Conservation (phyloP, 2,329 filamentous ascomycete genomes). For the Botrytis pseudocinerea region DNA sequence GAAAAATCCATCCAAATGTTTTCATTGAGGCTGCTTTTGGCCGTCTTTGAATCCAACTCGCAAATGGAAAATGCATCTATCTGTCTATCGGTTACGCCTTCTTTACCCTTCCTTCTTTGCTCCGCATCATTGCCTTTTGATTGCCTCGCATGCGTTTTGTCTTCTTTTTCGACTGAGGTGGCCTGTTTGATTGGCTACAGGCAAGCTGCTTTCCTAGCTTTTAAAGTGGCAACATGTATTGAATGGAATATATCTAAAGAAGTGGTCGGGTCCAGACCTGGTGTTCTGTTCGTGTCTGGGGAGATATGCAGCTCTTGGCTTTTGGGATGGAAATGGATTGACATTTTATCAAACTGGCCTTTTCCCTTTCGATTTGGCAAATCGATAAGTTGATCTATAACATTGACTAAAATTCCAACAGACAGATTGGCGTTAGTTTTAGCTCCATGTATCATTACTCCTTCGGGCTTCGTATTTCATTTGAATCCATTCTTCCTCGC, state of each 20-base stretch:
- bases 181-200: constrained; percentile 4
- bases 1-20: neutral
- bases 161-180: neutral
- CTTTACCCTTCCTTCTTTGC: neutral
- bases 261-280: constrained; percentile 11
- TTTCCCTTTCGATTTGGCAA: neutral
- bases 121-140: neutral
- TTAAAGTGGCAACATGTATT: neutral
- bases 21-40: neutral
- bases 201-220: neutral
- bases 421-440: neutral
- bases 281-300: constrained; percentile 12
- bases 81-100: neutral
- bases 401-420: neutral
- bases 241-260: neutral
- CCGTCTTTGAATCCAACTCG: neutral
- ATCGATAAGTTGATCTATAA: constrained; percentile 9
- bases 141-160: neutral
- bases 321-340: constrained; percentile 7
- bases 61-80: neutral
- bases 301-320: constrained; percentile 6
- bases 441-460: neutral
- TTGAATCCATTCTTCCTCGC: neutral
- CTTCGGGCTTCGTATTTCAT: neutral
- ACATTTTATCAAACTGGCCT: constrained; percentile 1